These are phyloP conservation scores for Tuber melanosporum DNA, from an alignment of 495 filamentous ascomycete species.

Conservation along the genomic window DNA sequence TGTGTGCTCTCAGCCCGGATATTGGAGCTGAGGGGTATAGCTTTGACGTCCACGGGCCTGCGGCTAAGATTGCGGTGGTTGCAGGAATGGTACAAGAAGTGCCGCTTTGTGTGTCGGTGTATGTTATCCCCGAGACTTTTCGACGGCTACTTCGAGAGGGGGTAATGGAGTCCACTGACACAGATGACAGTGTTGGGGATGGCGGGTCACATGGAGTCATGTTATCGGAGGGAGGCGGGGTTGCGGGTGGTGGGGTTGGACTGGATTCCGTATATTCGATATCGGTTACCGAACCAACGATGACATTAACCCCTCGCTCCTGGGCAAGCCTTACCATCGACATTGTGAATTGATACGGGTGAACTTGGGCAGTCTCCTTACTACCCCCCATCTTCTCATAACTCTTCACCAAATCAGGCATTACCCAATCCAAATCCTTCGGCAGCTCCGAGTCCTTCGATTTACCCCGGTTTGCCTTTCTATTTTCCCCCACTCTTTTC, in stretches of 20 bases:
- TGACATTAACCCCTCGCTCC: constrained; percentile 66
- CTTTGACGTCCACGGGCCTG: constrained; percentile 80
- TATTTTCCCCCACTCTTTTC: constrained; percentile 44
- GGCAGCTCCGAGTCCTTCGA: constrained; percentile 56
- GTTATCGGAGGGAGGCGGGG: constrained; percentile 18
- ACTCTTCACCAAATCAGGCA: constrained; percentile 55
- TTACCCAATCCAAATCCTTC: constrained; percentile 79
- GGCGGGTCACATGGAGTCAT: constrained; percentile 22
- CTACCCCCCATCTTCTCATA: constrained; percentile 80
- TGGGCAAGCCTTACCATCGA: constrained; percentile 74
- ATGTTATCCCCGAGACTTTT: constrained; percentile 64
- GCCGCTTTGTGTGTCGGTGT: constrained; percentile 59
- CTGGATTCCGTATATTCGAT: constrained; percentile 53
- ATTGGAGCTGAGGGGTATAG: constrained; percentile 73
- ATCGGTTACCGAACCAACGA: constrained; percentile 57
- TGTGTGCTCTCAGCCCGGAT: constrained; percentile 76
- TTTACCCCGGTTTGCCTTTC: constrained; percentile 38
- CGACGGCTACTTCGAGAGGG: constrained; percentile 27
- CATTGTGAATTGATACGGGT: constrained; percentile 87
- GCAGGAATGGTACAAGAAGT: constrained; percentile 58
- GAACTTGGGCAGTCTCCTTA: constrained; percentile 78
- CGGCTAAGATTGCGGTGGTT: constrained; percentile 74
- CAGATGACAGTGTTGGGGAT: constrained; percentile 33
- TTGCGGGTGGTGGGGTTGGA: constrained; percentile 26
- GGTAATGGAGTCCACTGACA: constrained; percentile 24